Percentiles rank a stretch among this genome's conserved stretches.
Conservation (phyloP, 129 eudicot species). For the Dittrichia graveolens region DNA sequence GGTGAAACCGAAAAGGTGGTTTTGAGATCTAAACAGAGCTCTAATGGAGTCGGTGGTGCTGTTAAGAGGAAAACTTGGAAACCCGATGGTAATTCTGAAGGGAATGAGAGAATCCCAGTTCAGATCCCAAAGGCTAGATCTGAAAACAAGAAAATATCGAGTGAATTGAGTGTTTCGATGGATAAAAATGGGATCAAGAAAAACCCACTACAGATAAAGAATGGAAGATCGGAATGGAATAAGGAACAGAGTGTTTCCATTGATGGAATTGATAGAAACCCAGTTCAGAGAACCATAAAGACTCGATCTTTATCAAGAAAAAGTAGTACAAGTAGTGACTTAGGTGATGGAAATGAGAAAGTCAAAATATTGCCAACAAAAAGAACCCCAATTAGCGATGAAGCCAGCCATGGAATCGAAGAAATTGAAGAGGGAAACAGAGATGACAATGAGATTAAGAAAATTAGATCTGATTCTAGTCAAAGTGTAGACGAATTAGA, state of each 20-base stretch:
- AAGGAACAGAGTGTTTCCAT: constrained; percentile 32
- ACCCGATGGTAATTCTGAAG: constrained; percentile 57
- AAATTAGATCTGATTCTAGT: constrained; percentile 39
- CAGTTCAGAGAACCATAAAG: constrained; percentile 30
- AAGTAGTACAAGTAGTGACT: constrained; percentile 26
- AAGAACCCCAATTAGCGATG: constrained; percentile 13
- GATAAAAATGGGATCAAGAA: constrained; percentile 54
- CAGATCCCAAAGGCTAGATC: constrained; percentile 62
- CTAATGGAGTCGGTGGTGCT: constrained; percentile 33
- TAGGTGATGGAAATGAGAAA: constrained; percentile 24
- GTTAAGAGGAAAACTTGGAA: constrained; percentile 89
- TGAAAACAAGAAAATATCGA: constrained; percentile 47
- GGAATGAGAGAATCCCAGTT: constrained; percentile 41
- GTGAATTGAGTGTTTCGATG: constrained; percentile 43
- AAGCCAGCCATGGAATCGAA: constrained; percentile 21
- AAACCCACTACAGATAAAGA: constrained; percentile 49
- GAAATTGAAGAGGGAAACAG: constrained; percentile 28
- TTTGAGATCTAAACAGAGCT: constrained; percentile 49
- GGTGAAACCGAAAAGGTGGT: constrained; percentile 34
- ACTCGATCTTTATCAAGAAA: constrained; percentile 39
- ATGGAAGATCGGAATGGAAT: constrained; percentile 38
- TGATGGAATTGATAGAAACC: constrained; percentile 42
- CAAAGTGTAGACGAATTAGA: constrained; percentile 39
- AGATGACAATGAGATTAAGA: constrained; percentile 36
- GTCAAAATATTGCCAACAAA: constrained; percentile 20